Base-by-base conservation (phyloP, 2,329 filamentous ascomycete species). In the Colletotrichum chrysophilum region DNA sequence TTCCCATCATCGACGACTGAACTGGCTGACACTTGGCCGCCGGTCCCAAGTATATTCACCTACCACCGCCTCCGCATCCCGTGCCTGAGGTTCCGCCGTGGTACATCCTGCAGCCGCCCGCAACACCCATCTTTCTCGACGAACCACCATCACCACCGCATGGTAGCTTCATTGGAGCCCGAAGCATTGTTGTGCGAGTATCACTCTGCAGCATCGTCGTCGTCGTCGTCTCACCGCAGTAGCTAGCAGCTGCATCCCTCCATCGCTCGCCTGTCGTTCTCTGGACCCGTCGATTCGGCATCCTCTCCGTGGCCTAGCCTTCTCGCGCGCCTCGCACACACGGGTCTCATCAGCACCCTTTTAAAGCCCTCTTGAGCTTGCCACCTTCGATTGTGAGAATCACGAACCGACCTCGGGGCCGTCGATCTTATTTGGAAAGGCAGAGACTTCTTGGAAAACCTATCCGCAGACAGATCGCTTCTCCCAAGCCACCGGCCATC, bases 151-250 rank as follows among this genome's bases (percentile, higher is more conserved):
- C 86, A 87, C 84, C 85, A 84, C 86, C 84, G 85, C 84, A 88
- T 38, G 88, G 85, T 82, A 82, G 88, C 90, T 86, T 85, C 81
- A 89, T 88, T 84, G 82, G 82, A 82, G 81, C 82, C 83, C 82
- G 84, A 85, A 85, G 84, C 83, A 85, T 83, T 84, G 84, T 84
- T 86, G 81, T 85, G 81, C 83, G 81, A 86, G 87, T 89, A 87
- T 87, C 85, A 88, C 87, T 82, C 84, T 87, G 86, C 86, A 87
- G 85, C 86, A 87, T 87, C 86, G 28, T 72, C 86, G 28, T 72
- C 86, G 32, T 72, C 69, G 28, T 86, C 86, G 88, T 89, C 86
- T 84, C 82, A 89, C 88, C 79, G 78, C 82, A 80, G 78, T 82
- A 80, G 79, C 38, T 62, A 55, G 69, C 18, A 61, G 55, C 73